phyloP scores from a whole-genome alignment of 768 basidiomycete genomes.

The Boletus rufocinnamomeus region DNA sequence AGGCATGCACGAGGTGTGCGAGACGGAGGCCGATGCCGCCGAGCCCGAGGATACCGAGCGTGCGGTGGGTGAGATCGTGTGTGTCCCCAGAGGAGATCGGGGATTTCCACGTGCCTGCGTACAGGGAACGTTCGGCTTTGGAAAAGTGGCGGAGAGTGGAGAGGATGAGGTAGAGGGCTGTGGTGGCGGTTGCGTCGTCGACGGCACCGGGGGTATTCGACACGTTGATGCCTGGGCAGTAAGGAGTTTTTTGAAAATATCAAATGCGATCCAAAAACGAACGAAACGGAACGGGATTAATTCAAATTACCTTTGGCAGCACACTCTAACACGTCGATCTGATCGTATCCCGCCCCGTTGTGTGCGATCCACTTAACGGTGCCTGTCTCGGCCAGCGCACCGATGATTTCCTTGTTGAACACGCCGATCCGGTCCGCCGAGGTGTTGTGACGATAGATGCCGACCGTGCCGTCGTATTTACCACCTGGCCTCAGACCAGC shows the following conservation, averaged over 20 bases:
- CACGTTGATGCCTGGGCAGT: slow-evolving; percentile 55
- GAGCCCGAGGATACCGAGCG: slow-evolving; percentile 72
- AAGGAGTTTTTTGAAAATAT: background rate
- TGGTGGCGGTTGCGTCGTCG: slow-evolving; percentile 89
- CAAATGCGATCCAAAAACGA: background rate
- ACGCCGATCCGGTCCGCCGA: slow-evolving; percentile 67
- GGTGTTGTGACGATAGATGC: slow-evolving; percentile 76
- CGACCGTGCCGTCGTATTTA: slow-evolving; percentile 72
- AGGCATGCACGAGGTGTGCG: slow-evolving; percentile 70
- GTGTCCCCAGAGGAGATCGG: slow-evolving; percentile 46
- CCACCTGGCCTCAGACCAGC: slow-evolving; percentile 61
- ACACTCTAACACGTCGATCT: slow-evolving; percentile 76
- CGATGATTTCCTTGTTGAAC: slow-evolving; percentile 79
- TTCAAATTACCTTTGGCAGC: slow-evolving; percentile 60
- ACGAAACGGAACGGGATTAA: background rate
- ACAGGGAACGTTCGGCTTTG: slow-evolving; percentile 54
- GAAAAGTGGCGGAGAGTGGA: slow-evolving; percentile 76
- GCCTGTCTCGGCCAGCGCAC: slow-evolving; percentile 52
- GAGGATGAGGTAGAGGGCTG: slow-evolving; percentile 80
- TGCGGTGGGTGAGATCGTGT: slow-evolving; percentile 68
- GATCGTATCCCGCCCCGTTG: slow-evolving; percentile 93
- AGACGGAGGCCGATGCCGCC: slow-evolving; percentile 76
- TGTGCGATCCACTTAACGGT: slow-evolving; percentile 86
- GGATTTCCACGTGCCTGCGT: slow-evolving; percentile 62
- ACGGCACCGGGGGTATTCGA: slow-evolving; percentile 92